Evolutionary conservation across 495 filamentous ascomycete genomes (phyloP), one percentile per base, ranked within the genome.

Genomic region (Podospora didyma): DNA sequence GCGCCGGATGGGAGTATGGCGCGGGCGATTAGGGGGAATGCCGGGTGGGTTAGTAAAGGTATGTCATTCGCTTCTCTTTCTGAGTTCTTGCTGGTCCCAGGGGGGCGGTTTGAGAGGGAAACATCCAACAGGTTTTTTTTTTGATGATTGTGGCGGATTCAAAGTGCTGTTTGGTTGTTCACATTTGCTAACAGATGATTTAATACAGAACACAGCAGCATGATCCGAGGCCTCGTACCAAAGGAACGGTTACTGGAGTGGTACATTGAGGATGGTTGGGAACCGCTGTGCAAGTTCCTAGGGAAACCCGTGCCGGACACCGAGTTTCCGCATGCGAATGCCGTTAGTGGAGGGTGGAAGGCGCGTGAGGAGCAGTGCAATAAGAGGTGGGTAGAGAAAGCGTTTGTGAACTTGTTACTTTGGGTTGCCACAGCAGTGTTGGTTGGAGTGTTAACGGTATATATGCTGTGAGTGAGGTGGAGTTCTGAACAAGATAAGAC

Each of bases 211-310:
- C 64, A 69, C 53, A 31, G 44, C 46, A 51, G 44, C 51, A 69
- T 69, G 66, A 59, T 69, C 51, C 62, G 66, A 16, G 64, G 64
- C 11, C 49, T 76, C 16, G 73, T 78, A 0, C 76, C 78, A 1
- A 67, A 69, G 20, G 73, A 75, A 2, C 65, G 69, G 16, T 51
- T 82, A 60, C 59, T 83, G 37, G 71, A 80, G 46, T 78, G 73
- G 62, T 61, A 74, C 26, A 66, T 80, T 1, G 69, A 63, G 54
- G 74, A 77, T 46, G 80, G 79, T 3, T 82, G 79, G 78, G 74
- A 54, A 54, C 78, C 77, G 5, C 59, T 82, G 21, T 81, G 80
- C 61, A 57, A 69, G 49, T 79, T 77, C 45, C 57, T 82, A 3
- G 75, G 65, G 2, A 76, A 73, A 47, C 70, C 73, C 0, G 53